Evolutionary conservation across 495 filamentous ascomycete genomes (phyloP).

Genomic region (Aspergillus cavernicola): DNA sequence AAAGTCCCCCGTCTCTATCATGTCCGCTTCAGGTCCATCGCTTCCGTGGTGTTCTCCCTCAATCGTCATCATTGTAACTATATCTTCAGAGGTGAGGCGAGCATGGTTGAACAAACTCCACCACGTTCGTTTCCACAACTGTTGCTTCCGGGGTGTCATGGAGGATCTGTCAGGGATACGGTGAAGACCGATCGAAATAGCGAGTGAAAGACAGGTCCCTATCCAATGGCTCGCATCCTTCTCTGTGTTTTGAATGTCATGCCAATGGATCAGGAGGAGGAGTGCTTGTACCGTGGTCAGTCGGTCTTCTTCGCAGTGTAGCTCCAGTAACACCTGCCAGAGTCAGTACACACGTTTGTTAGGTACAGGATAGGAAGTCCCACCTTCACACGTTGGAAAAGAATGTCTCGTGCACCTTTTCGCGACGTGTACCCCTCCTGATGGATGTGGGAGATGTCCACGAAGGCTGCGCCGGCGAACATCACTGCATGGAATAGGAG

Average conservation of each 20-base stretch:
- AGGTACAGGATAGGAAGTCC: no score
- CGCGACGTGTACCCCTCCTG: constrained; percentile 1
- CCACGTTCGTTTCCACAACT: constrained; percentile 8
- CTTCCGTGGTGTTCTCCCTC: neutral
- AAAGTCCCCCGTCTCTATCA: constrained; percentile 1
- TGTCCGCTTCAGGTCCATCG: neutral
- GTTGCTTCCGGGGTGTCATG: neutral
- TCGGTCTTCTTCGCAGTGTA: constrained; percentile 9
- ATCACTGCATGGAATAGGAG: constrained; percentile 9
- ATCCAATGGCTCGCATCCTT: constrained; percentile 10
- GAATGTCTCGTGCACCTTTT: neutral
- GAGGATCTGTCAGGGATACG: neutral
- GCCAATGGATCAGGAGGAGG: constrained; percentile 8
- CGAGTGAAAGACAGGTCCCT: constrained; percentile 6
- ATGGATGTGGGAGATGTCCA: neutral
- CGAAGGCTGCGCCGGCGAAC: constrained; percentile 5
- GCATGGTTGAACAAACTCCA: constrained; percentile 11
- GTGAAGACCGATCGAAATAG: constrained; percentile 9
- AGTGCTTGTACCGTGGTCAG: constrained; percentile 4
- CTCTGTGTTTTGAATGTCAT: constrained; percentile 3
- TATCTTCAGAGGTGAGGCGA: constrained; percentile 7
- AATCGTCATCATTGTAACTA: constrained; percentile 6
- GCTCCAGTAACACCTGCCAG: constrained; percentile 1
- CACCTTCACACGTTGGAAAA: constrained; percentile 4
- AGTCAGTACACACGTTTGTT: no score